phyloP scores from a whole-genome alignment of 805 yeast species.

The Clavispora santaluciae region DNA sequence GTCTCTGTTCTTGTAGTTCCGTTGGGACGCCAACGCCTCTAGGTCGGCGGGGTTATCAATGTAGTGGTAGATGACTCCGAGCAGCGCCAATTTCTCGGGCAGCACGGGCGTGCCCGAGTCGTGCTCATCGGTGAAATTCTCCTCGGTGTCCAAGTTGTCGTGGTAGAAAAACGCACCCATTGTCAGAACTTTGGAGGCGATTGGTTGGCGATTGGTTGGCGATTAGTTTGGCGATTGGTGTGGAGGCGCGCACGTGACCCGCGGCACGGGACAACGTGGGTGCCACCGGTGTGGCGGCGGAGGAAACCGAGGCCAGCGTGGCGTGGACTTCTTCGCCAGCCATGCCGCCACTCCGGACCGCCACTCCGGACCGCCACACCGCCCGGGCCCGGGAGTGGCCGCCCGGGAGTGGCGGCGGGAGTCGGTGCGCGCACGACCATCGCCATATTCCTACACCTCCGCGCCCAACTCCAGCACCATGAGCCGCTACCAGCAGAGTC shows the following conservation, averaged over 20 bases:
- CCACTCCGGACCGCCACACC: too few species aligned
- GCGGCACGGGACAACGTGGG: neutral
- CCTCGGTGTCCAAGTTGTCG: slow-evolving; percentile 53
- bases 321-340: too few species aligned
- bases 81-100: slow-evolving; percentile 41
- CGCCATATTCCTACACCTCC: neutral
- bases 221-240: too few species aligned
- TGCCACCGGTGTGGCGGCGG: too few species aligned
- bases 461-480: neutral
- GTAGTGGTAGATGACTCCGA: slow-evolving; percentile 68
- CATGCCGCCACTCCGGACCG: neutral
- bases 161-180: slow-evolving; percentile 53
- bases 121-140: slow-evolving; percentile 63
- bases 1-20: slow-evolving; percentile 80
- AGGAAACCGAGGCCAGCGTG: too few species aligned
- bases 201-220: neutral
- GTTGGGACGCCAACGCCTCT: slow-evolving; percentile 58
- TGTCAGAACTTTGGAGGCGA: neutral
- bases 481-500: slow-evolving; percentile 25
- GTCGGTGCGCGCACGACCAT: neutral
- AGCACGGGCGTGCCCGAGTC: slow-evolving; percentile 61
- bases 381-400: too few species aligned
- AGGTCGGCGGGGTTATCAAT: slow-evolving; percentile 51
- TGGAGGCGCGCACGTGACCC: neutral
- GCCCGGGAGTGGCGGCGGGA: too few species aligned